A percentile compares a stretch with the other conserved stretches of the same genome.
Conservation (phyloP, 1,139 yeast species). For the Waltiozyma sp. region DNA sequence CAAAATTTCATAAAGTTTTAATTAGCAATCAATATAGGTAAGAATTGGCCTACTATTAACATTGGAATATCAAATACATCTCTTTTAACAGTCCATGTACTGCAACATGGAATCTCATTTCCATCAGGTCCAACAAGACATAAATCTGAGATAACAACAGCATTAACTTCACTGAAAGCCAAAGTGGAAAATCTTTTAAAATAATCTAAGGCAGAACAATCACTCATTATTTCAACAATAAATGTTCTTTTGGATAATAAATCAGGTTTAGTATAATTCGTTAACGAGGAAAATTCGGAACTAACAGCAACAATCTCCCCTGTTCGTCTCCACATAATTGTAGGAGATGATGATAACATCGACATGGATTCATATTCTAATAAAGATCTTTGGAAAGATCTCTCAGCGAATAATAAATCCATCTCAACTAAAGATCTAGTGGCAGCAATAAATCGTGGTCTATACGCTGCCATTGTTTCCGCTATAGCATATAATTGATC, state of each 20-base stretch:
- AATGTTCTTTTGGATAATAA: conserved; percentile 34
- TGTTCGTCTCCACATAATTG: conserved; percentile 68
- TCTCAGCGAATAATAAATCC: conserved; percentile 55
- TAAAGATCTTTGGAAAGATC: conserved; percentile 58
- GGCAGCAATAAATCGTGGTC: conserved; percentile 67
- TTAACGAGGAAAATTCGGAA: conserved; percentile 51
- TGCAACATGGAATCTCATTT: conserved; percentile 40
- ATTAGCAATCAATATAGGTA: conserved; percentile 43
- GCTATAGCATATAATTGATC: conserved; percentile 43
- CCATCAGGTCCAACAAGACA: conserved; percentile 42
- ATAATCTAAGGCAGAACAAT: conserved; percentile 71
- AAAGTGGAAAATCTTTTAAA: conserved; percentile 65
- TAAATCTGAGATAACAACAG: conserved; percentile 71
- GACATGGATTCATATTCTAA: conserved; percentile 48
- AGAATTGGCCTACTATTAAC: conserved; percentile 85
- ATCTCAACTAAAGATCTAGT: conserved; percentile 57
- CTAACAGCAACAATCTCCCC: conserved; percentile 68
- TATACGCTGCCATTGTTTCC: conserved; percentile 55
- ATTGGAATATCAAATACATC: conserved; percentile 89
- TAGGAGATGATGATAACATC: conserved; percentile 47
- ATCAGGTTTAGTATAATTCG: conserved; percentile 33
- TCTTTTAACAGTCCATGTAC: conserved; percentile 82
- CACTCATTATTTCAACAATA: conserved; percentile 80
- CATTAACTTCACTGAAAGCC: conserved; percentile 77
- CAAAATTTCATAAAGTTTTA: no score